Evolutionary conservation across 176 grass and related monocot species (phyloP).

Genomic region (Ensete glaucum): DNA sequence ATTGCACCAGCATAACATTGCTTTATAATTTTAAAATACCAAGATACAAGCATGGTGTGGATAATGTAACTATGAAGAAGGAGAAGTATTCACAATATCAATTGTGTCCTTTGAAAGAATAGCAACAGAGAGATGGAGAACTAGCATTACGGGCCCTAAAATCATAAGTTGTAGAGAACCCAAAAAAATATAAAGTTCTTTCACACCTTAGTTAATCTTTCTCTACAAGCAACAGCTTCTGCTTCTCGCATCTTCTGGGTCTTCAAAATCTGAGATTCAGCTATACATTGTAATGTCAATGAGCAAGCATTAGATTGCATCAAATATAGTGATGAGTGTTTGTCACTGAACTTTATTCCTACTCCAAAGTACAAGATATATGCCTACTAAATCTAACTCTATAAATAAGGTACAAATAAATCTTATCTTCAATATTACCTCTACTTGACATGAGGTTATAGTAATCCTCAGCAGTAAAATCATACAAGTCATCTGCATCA

Average conservation of each 20-base stretch:
- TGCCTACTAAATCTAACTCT: not conserved
- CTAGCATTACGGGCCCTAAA: no score
- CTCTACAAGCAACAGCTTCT: slow-evolving; percentile 63
- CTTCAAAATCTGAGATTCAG: slow-evolving; percentile 52
- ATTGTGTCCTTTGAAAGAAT: not conserved
- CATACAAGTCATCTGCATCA: slow-evolving; percentile 79
- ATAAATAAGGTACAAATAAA: not conserved
- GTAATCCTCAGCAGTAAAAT: slow-evolving; percentile 70
- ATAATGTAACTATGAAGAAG: no score
- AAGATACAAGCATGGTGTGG: no score
- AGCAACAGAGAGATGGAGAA: not conserved
- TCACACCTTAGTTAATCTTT: slow-evolving; percentile 54
- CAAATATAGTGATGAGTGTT: not conserved
- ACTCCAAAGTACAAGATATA: not conserved
- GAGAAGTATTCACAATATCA: no score
- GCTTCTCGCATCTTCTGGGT: slow-evolving; percentile 73
- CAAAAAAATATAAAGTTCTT: not conserved
- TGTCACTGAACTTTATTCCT: not conserved
- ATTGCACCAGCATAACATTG: no score
- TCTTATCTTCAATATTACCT: slow-evolving; percentile 22
- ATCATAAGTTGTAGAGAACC: no score
- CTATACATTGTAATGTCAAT: slow-evolving; percentile 19
- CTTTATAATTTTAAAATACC: no score
- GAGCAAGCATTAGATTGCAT: not conserved
- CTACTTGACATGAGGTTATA: slow-evolving; percentile 41